Conservation (phyloP, 2,329 filamentous ascomycete species). For the Penicillium sp. region DNA sequence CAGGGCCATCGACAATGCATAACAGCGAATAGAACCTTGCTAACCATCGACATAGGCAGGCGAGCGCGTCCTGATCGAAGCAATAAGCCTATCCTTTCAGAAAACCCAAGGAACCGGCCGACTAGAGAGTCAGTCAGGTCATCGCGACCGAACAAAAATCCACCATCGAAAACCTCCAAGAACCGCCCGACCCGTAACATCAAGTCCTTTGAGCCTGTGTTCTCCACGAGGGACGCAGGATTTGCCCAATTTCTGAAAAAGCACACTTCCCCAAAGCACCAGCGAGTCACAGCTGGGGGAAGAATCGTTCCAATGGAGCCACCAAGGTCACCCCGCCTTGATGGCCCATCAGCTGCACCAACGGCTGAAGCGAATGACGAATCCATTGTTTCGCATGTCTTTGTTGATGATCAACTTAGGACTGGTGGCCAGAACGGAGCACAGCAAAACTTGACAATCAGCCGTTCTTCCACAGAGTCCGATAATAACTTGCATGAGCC, state of each 20-base stretch:
- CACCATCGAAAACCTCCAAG: not conserved
- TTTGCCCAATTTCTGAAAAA: conserved; percentile 48
- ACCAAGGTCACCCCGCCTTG: conserved; percentile 14
- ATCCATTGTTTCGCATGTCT: not conserved
- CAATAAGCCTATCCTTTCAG: conserved; percentile 4
- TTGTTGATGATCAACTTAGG: not conserved
- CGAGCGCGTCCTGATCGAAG: not conserved
- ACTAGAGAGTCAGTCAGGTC: conserved; percentile 26
- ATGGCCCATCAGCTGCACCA: not conserved
- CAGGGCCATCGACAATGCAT: not conserved
- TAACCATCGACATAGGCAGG: conserved; percentile 16
- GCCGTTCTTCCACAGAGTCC: not conserved
- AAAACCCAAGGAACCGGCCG: conserved; percentile 1
- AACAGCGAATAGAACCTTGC: not conserved
- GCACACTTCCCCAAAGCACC: conserved; percentile 48
- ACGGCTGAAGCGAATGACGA: not conserved
- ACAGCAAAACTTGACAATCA: not conserved
- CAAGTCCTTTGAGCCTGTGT: not conserved
- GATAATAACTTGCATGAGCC: not conserved
- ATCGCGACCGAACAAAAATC: conserved; percentile 9
- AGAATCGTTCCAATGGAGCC: conserved; percentile 48
- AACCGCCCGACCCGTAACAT: not conserved
- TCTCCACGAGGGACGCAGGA: conserved; percentile 37
- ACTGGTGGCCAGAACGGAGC: not conserved
- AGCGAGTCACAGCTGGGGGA: conserved; percentile 50